These are phyloP conservation scores for Neurospora discreta DNA, from an alignment of 495 filamentous ascomycete genomes.

Conservation along the genomic window DNA sequence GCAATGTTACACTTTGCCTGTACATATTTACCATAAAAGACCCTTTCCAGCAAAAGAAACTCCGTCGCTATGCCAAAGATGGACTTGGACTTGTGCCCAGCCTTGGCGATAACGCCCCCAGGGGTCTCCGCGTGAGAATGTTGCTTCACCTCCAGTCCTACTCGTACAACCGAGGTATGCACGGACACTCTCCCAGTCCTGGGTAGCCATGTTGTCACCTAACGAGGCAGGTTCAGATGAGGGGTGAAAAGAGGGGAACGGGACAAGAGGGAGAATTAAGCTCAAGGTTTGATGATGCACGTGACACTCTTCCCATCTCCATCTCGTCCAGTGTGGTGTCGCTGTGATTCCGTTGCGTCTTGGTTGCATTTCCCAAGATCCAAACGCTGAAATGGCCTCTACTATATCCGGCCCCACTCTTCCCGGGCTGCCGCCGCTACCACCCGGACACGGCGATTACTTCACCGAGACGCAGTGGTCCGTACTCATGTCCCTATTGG, in stretches of 20 bases:
- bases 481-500: slow-evolving; percentile 21
- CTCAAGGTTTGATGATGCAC: not conserved
- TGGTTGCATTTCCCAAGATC: not conserved
- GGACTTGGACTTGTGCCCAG: not conserved
- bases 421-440: slow-evolving; percentile 18
- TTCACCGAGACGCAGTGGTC: slow-evolving; percentile 26
- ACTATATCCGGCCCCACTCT: slow-evolving; percentile 14
- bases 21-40: not conserved
- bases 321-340: not conserved
- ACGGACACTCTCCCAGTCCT: not conserved
- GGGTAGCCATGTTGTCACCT: not conserved
- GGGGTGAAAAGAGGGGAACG: not conserved
- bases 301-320: not conserved
- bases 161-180: not conserved
- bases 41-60: not conserved
- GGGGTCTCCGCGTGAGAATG: not conserved
- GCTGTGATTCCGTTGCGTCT: not conserved
- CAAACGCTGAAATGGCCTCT: not conserved
- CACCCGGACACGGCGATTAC: slow-evolving; percentile 16
- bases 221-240: not conserved
- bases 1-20: not conserved
- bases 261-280: not conserved
- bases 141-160: not conserved
- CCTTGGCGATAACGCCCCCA: not conserved
- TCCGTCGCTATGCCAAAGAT: not conserved